Percentiles rank a stretch among this genome's conserved stretches.
Conservation (phyloP, 495 filamentous ascomycete genomes). For the Thermothielavioides terrestris region DNA sequence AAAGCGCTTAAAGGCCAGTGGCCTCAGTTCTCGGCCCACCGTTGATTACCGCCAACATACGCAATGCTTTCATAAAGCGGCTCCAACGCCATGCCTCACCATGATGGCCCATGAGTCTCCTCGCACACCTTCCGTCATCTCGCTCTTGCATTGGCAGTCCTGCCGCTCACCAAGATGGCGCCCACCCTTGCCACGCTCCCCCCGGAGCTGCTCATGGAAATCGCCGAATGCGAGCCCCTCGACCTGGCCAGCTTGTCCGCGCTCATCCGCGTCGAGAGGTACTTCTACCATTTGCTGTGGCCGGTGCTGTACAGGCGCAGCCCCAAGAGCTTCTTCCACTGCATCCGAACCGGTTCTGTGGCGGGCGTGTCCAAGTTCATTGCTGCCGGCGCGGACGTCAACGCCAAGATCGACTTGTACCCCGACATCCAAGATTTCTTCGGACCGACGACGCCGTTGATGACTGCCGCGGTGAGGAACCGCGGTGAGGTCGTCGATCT, state of each 20-base stretch:
- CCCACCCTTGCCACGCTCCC: neutral
- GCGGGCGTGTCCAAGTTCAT: constrained; percentile 1
- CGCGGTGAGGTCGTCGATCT: neutral
- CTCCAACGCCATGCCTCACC: too few species aligned
- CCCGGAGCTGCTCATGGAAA: neutral
- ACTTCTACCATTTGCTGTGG: neutral
- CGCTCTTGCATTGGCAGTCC: too few species aligned
- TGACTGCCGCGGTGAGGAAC: neutral
- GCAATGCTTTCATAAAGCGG: too few species aligned
- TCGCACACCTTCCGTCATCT: too few species aligned
- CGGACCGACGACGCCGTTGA: neutral
- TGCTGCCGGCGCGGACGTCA: neutral
- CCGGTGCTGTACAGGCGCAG: neutral
- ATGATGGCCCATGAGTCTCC: too few species aligned
- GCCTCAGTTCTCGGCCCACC: too few species aligned
- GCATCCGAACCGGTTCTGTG: neutral
- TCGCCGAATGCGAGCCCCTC: neutral
- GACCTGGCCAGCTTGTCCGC: neutral
- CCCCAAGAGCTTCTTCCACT: neutral
- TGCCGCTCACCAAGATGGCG: neutral
- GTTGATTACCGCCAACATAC: too few species aligned
- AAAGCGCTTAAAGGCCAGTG: too few species aligned
- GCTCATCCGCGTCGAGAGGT: neutral
- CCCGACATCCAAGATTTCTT: neutral
- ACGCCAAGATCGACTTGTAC: neutral